Evolutionary conservation across 257 asterid genomes (phyloP).

Genomic region (Forsythia viridissima): DNA sequence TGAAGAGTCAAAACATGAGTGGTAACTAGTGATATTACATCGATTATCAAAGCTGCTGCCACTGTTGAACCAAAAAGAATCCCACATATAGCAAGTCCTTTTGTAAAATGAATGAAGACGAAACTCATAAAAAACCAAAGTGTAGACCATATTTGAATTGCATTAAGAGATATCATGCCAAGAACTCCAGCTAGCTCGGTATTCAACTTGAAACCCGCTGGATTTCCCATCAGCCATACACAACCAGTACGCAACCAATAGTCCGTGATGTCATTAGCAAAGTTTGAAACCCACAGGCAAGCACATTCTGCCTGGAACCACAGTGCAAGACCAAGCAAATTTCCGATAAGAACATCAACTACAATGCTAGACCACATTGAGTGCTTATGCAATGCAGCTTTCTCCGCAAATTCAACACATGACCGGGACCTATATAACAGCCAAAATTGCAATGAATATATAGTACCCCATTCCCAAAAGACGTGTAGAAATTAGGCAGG

Average conservation of each 20-base stretch:
- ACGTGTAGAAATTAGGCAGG: conserved; percentile 1
- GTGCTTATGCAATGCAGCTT: conserved; percentile 64
- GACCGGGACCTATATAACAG: conserved; percentile 58
- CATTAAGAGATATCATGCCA: conserved; percentile 83
- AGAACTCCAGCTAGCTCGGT: conserved; percentile 94
- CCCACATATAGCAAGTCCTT: conserved; percentile 71
- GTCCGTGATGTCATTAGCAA: conserved; percentile 65
- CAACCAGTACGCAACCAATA: conserved; percentile 83
- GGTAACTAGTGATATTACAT: conserved; percentile 71
- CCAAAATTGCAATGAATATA: conserved; percentile 22
- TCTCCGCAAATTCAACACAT: conserved; percentile 83
- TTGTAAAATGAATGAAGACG: conserved; percentile 50
- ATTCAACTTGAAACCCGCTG: conserved; percentile 97
- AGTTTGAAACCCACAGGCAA: conserved; percentile 51
- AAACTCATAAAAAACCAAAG: conserved; percentile 68
- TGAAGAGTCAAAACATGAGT: conserved; percentile 72
- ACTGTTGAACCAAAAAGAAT: conserved; percentile 76
- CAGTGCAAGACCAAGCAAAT: conserved; percentile 59
- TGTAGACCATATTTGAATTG: conserved; percentile 92
- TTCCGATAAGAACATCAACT: conserved; percentile 81
- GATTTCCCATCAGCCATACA: conserved; percentile 99
- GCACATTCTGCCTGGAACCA: conserved; percentile 63
- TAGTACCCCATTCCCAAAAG: conserved; percentile 4
- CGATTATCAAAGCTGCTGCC: conserved; percentile 69
- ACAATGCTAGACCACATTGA: conserved; percentile 72